These are phyloP conservation scores for Suhomyces faveliae DNA, from an alignment of 805 yeast species.

Conservation along the genomic window DNA sequence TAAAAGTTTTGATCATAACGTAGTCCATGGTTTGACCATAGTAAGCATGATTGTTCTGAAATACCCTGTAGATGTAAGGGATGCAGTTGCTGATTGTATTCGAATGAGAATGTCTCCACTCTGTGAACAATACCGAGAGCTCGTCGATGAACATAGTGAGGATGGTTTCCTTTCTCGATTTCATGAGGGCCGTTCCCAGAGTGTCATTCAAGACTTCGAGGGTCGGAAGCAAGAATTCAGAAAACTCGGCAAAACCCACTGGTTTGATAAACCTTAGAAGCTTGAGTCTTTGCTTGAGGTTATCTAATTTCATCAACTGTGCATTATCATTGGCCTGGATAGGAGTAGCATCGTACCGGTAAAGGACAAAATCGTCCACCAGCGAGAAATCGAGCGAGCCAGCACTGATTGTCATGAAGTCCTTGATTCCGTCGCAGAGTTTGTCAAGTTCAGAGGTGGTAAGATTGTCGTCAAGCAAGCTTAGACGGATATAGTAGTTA, in stretches of 20 bases:
- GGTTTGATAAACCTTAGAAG: constrained; percentile 2
- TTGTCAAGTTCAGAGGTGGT: constrained; percentile 11
- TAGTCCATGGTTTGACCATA: neutral
- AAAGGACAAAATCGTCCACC: constrained; percentile 17
- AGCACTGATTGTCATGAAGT: constrained; percentile 11
- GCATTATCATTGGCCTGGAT: neutral
- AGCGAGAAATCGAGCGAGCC: constrained; percentile 15
- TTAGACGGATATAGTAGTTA: constrained; percentile 18
- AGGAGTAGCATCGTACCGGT: constrained; percentile 4
- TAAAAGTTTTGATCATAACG: constrained; percentile 13
- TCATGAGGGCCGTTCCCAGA: neutral
- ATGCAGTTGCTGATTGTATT: constrained; percentile 9
- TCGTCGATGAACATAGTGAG: constrained; percentile 6
- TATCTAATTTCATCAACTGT: neutral
- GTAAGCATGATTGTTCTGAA: neutral
- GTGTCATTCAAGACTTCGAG: neutral
- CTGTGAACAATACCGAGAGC: constrained; percentile 4
- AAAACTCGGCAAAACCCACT: neutral
- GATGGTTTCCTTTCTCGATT: neutral
- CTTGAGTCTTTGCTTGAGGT: constrained; percentile 3
- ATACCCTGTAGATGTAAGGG: constrained; percentile 4
- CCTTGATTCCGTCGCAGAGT: constrained; percentile 12
- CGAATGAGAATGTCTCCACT: constrained; percentile 7
- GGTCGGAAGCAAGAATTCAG: constrained; percentile 5
- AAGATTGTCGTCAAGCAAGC: constrained; percentile 16